These are phyloP conservation scores for Thelephora terrestris DNA, from an alignment of 1,284 basidiomycete genomes.

Conservation along the genomic window DNA sequence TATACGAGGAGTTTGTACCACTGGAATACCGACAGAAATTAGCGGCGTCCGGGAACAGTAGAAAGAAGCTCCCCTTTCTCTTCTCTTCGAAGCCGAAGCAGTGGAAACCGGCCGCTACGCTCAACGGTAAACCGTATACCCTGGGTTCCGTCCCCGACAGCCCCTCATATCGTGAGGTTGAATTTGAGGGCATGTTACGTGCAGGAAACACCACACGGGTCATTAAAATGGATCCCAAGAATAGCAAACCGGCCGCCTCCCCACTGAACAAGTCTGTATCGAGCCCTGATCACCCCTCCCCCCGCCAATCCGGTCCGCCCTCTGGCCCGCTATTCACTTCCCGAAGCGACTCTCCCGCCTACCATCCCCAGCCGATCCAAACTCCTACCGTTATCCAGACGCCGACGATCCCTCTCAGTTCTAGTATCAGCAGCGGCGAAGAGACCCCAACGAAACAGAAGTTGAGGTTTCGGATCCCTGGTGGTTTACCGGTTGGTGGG, in stretches of 20 bases:
- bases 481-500: constrained; percentile 35
- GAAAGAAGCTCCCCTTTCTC: constrained; percentile 27
- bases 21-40: constrained; percentile 76
- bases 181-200: constrained; percentile 70
- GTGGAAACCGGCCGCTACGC: constrained; percentile 69
- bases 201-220: constrained; percentile 36
- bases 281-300: constrained; percentile 3
- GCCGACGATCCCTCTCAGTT: not conserved
- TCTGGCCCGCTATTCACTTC: constrained; percentile 7
- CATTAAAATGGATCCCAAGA: not conserved
- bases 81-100: constrained; percentile 36
- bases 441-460: constrained; percentile 16
- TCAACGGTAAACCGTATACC: constrained; percentile 68
- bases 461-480: constrained; percentile 49
- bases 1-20: constrained; percentile 86
- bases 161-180: constrained; percentile 54
- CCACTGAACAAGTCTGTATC: not conserved
- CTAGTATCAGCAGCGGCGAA: not conserved
- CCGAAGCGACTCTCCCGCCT: constrained; percentile 4
- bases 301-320: constrained; percentile 1
- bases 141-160: constrained; percentile 57
- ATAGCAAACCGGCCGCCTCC: not conserved
- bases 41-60: constrained; percentile 26
- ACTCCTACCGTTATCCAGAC: constrained; percentile 1
- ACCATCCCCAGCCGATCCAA: not conserved